Conservation (phyloP, 345 rosid species). For the Barbarea vulgaris region DNA sequence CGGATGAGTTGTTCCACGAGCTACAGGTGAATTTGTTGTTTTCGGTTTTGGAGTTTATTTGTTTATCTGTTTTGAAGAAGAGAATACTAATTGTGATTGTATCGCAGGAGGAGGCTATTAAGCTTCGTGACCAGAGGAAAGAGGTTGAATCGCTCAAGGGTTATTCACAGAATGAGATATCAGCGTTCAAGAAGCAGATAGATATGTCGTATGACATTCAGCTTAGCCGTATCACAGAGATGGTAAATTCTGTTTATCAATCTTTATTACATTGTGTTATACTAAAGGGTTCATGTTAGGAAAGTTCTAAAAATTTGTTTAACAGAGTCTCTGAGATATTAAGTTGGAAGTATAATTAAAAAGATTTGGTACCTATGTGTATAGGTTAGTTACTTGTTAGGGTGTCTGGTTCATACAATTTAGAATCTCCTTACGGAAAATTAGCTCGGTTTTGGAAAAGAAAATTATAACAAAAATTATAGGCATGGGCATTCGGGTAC, state of each 20-base stretch:
- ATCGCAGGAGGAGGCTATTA: constrained; percentile 63
- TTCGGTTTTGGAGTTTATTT: background rate
- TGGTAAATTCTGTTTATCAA: constrained; percentile 23
- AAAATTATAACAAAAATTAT: too few species aligned
- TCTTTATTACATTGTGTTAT: background rate
- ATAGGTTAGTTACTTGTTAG: background rate
- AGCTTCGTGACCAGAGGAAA: constrained; percentile 66
- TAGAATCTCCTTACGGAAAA: background rate
- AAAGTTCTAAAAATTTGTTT: background rate
- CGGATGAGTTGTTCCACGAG: constrained; percentile 71
- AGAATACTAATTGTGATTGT: constrained; percentile 9
- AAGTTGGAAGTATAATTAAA: background rate
- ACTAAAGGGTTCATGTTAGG: background rate
- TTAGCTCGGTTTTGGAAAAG: too few species aligned
- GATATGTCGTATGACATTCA: constrained; percentile 61
- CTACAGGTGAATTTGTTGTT: constrained; percentile 53
- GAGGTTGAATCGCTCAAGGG: constrained; percentile 65
- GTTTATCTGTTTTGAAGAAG: constrained; percentile 11
- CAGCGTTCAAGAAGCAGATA: constrained; percentile 64
- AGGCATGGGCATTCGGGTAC: too few species aligned
- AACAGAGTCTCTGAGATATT: background rate
- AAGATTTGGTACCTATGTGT: background rate
- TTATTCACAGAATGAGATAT: constrained; percentile 56
- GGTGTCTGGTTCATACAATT: background rate
- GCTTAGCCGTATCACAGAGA: constrained; percentile 65